These are phyloP conservation scores for Cylindrotheca fusiformis DNA, from an alignment of 108 stramenopile genomes.

Conservation along the genomic window DNA sequence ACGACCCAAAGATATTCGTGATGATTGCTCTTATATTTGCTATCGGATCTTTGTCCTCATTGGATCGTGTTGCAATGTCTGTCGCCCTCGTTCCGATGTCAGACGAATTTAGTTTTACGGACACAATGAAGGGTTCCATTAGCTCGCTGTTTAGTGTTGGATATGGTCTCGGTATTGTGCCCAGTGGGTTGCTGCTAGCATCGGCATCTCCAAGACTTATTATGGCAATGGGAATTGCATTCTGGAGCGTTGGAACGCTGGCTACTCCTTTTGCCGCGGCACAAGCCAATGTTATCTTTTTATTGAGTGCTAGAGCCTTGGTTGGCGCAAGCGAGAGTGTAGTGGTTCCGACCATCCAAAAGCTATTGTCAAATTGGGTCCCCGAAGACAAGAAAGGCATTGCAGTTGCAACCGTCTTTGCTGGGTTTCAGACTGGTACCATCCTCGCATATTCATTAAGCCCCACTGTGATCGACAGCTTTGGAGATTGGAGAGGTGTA, in stretches of 20 bases:
- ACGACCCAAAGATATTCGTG: conserved; percentile 8
- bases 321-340: conserved; percentile 86
- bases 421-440: conserved; percentile 80
- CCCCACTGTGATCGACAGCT: conserved; percentile 62
- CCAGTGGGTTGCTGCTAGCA: conserved; percentile 64
- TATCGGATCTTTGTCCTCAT: conserved; percentile 60
- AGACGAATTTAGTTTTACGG: conserved; percentile 62
- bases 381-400: conserved; percentile 67
- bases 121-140: conserved; percentile 84
- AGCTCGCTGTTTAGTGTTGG: conserved; percentile 76
- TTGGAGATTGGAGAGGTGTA: conserved; percentile 69
- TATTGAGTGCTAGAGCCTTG: conserved; percentile 58
- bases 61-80: conserved; percentile 87
- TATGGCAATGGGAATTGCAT: conserved; percentile 56
- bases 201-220: conserved; percentile 36
- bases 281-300: conserved; percentile 29
- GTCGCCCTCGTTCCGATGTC: conserved; percentile 89
- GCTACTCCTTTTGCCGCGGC: conserved; percentile 59
- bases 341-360: conserved; percentile 78
- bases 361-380: conserved; percentile 72
- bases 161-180: conserved; percentile 80
- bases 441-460: conserved; percentile 75
- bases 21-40: conserved; percentile 59
- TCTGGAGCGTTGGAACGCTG: conserved; percentile 75
- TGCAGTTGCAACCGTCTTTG: conserved; percentile 64